phyloP scores from a whole-genome alignment of 805 yeast species.

The Spathaspora sp. region DNA sequence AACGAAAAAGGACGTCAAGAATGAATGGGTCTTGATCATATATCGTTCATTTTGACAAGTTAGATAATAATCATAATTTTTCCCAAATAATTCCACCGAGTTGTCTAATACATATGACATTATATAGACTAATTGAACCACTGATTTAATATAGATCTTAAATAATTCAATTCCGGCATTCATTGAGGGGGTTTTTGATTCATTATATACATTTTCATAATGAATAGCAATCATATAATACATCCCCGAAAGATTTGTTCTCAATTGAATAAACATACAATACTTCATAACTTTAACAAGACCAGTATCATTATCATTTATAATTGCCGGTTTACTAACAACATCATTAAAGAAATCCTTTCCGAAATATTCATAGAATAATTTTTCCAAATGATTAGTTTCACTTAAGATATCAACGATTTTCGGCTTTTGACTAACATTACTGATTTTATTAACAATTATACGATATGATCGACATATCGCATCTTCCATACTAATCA shows the following conservation, averaged over 20 bases:
- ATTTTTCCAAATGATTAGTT: slow-evolving; percentile 32
- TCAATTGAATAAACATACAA: slow-evolving; percentile 30
- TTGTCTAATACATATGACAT: slow-evolving; percentile 42
- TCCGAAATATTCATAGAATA: slow-evolving; percentile 35
- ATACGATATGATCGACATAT: slow-evolving; percentile 27
- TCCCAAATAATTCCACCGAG: slow-evolving; percentile 39
- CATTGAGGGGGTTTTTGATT: slow-evolving; percentile 26
- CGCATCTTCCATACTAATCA: slow-evolving; percentile 8
- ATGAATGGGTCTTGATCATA: slow-evolving; percentile 39
- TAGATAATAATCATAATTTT: slow-evolving; percentile 33
- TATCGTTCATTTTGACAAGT: slow-evolving; percentile 35
- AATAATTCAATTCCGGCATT: slow-evolving; percentile 39
- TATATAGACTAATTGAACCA: slow-evolving; percentile 39
- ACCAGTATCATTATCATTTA: slow-evolving; percentile 16
- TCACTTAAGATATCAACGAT: slow-evolving; percentile 32
- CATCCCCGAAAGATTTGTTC: slow-evolving; percentile 38
- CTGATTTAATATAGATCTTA: slow-evolving; percentile 38
- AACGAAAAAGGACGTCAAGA: slow-evolving; percentile 35
- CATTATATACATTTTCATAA: slow-evolving; percentile 31
- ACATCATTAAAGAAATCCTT: slow-evolving; percentile 38
- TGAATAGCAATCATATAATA: slow-evolving; percentile 40
- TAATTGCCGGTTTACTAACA: slow-evolving; percentile 28
- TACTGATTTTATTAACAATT: slow-evolving; percentile 22
- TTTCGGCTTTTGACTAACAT: slow-evolving; percentile 26
- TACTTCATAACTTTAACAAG: slow-evolving; percentile 33